Percentiles rank a stretch among this genome's conserved stretches.
phyloP scores from a whole-genome alignment of 192 early-diverging fungal genomes.

The Coemansia sp. region DNA sequence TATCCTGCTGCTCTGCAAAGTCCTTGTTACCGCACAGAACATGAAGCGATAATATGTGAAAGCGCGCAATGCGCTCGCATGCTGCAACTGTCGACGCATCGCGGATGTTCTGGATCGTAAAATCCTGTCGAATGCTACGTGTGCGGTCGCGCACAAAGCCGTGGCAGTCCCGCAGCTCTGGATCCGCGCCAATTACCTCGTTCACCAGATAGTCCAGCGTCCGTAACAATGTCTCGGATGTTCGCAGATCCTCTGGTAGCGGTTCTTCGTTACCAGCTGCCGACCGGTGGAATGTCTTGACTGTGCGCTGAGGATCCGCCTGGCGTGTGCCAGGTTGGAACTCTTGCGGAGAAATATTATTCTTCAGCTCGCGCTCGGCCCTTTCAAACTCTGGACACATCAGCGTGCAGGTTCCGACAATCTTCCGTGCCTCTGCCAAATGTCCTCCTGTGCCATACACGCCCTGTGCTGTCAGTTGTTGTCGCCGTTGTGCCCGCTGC shows the following conservation, averaged over 20 bases:
- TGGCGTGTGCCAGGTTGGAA: slow-evolving; percentile 58
- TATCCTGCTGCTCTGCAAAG: slow-evolving; percentile 79
- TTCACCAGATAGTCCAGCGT: slow-evolving; percentile 70
- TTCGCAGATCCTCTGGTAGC: slow-evolving; percentile 85
- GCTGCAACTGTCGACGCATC: slow-evolving; percentile 63
- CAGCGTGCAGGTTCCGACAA: slow-evolving; percentile 77
- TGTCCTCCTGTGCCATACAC: slow-evolving; percentile 54
- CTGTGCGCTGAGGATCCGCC: slow-evolving; percentile 66
- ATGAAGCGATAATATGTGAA: slow-evolving; percentile 77
- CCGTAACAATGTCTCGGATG: slow-evolving; percentile 63
- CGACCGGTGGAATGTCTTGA: slow-evolving; percentile 83
- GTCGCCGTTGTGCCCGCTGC: slow-evolving; percentile 60
- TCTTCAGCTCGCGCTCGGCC: slow-evolving; percentile 77
- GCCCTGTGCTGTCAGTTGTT: slow-evolving; percentile 62
- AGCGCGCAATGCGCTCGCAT: slow-evolving; percentile 85
- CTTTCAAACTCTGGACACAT: slow-evolving; percentile 93
- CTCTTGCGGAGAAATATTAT: slow-evolving; percentile 72
- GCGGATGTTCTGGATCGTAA: slow-evolving; percentile 80
- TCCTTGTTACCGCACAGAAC: slow-evolving; percentile 65
- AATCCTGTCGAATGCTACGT: slow-evolving; percentile 82
- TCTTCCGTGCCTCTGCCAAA: slow-evolving; percentile 61
- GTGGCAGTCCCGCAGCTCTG: slow-evolving; percentile 65
- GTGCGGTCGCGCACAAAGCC: slow-evolving; percentile 84
- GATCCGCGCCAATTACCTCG: slow-evolving; percentile 52
- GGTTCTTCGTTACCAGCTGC: slow-evolving; percentile 83